Base-by-base conservation (phyloP, 2,329 filamentous ascomycete genomes). In the Fusarium sp. region DNA sequence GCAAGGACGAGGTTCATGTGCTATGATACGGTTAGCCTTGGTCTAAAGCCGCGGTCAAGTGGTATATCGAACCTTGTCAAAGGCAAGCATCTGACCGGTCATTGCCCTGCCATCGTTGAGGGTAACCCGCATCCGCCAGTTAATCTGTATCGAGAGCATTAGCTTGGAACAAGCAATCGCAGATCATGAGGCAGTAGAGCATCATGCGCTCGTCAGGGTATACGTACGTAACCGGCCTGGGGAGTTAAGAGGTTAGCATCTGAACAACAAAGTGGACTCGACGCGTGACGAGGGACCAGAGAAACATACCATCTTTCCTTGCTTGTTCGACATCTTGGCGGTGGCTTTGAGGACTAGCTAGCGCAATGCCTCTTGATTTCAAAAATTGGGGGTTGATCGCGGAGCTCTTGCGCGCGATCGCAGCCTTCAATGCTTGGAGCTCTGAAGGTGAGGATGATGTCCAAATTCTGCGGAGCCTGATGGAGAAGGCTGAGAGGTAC, bases 1-100 rank as follows among this genome's bases (percentile, higher is more conserved):
- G 96, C 97, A 73, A 99, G 93, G 72, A 99, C 97, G 76, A 99
- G 91, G 84, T 99, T 99, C 97, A 99, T 99, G 85, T 99, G 97
- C 95, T 97, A 62, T 43, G 8, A 35, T 11, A 11, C 6, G 27
- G 56, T 78, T 20, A 80, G 78, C 34, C 20, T 16, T 41, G 39
- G 6, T 57, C 39, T 20, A 13, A 25, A 57, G 20, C n/a, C 16
- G 34, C 57, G 11, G 27, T 18, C 10, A 62, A 37, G 62, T 35
- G 45, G 50, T 8, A 61, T 57, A 11, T 68, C 78, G 68, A 85
- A 96, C 95, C 91, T 98, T 98, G 85, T 99, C 97, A 81, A 98
- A 99, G 64, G 97, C 97, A 78, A 99, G 91, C 94, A 99, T 98
- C 85, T 98, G 95, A 72, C 95, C 97, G 45, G 95, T 95, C 92